Evolutionary conservation across 345 rosid species (phyloP).

Genomic region (Murraya koenigii): DNA sequence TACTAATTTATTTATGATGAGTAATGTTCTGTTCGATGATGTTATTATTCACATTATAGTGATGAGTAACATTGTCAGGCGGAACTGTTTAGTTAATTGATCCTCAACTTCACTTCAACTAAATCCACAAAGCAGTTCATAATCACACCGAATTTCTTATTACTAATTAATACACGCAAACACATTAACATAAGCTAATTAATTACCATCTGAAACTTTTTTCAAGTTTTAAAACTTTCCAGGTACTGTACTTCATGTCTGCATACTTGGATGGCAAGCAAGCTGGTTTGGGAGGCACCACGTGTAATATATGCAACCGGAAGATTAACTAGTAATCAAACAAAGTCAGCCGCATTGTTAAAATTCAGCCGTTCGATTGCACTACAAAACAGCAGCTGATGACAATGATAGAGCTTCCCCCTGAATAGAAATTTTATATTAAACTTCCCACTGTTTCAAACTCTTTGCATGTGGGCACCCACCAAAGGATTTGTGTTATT

Average conservation of each 20-base stretch:
- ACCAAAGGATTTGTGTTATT: conserved; percentile 9
- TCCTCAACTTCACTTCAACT: too few species aligned
- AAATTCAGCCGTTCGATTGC: conserved; percentile 14
- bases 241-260: not conserved
- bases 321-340: not conserved
- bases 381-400: not conserved
- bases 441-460: not conserved
- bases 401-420: not conserved
- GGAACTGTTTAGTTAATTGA: too few species aligned
- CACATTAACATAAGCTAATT: too few species aligned
- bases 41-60: too few species aligned
- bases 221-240: not conserved
- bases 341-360: conserved; percentile 16
- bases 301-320: not conserved
- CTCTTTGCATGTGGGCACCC: conserved; percentile 10
- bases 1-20: too few species aligned
- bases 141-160: too few species aligned
- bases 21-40: too few species aligned
- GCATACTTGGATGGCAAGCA: not conserved
- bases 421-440: not conserved
- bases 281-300: not conserved
- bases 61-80: too few species aligned
- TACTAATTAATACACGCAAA: too few species aligned
- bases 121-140: too few species aligned
- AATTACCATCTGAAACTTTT: not conserved